A percentile compares a stretch with the other conserved stretches of the same genome.
Evolutionary conservation across 441 rosid species (phyloP).

Genomic region (Theobroma grandiflorum): DNA sequence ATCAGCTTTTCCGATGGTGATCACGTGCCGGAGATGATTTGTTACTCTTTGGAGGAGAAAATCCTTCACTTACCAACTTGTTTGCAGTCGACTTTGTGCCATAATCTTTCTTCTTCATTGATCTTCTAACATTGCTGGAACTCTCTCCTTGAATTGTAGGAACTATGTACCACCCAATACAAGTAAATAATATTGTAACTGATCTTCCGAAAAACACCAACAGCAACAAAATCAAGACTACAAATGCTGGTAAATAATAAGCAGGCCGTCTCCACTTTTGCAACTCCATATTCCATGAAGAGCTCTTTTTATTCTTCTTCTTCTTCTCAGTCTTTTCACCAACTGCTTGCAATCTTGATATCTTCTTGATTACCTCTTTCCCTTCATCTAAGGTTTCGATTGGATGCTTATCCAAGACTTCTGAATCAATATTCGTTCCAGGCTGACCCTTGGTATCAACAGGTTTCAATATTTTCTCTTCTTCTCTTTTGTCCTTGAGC

Average conservation of each 20-base stretch:
- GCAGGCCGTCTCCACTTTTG: constrained; percentile 52
- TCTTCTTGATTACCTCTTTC: constrained; percentile 7
- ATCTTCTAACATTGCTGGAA: constrained; percentile 19
- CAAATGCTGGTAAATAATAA: constrained; percentile 50
- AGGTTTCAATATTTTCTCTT: constrained; percentile 15
- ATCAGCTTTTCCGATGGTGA: constrained; percentile 37
- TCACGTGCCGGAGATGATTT: constrained; percentile 35
- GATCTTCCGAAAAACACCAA: constrained; percentile 63
- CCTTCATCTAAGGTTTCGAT: constrained; percentile 3
- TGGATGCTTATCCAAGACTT: constrained; percentile 27
- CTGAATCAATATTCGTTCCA: neutral
- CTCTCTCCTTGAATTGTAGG: constrained; percentile 40
- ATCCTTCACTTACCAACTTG: constrained; percentile 17
- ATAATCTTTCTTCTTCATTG: constrained; percentile 46
- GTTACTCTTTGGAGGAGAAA: constrained; percentile 26
- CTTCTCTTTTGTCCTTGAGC: constrained; percentile 42
- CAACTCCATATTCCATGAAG: constrained; percentile 34
- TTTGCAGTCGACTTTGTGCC: constrained; percentile 41
- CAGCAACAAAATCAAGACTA: constrained; percentile 55
- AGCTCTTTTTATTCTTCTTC: constrained; percentile 21
- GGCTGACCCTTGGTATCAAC: constrained; percentile 20
- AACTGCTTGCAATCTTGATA: neutral
- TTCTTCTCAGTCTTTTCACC: constrained; percentile 15
- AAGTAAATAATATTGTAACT: constrained; percentile 54
- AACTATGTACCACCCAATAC: constrained; percentile 63